These are phyloP conservation scores for Monilinia fructicola DNA, from an alignment of 2,329 filamentous ascomycete genomes.

Conservation along the genomic window DNA sequence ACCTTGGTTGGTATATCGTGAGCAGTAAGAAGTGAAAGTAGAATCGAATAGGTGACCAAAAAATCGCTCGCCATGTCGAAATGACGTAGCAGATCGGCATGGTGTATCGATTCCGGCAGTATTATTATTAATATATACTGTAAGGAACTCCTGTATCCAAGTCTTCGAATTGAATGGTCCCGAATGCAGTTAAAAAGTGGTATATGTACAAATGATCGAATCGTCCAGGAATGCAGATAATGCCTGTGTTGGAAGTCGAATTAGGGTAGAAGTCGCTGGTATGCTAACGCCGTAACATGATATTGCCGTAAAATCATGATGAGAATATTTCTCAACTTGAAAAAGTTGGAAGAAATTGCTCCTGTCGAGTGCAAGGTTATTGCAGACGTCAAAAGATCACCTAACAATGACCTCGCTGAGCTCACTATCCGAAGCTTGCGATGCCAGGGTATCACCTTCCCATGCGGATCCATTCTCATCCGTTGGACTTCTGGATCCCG, in stretches of 20 bases:
- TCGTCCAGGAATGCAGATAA: slow-evolving; percentile 21
- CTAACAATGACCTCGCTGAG: slow-evolving; percentile 38
- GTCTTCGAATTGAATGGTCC: slow-evolving; percentile 24
- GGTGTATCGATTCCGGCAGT: slow-evolving; percentile 23
- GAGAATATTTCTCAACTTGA: slow-evolving; percentile 31
- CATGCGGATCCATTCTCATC: slow-evolving; percentile 58
- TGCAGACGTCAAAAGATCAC: slow-evolving; percentile 25
- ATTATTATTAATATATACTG: slow-evolving; percentile 38
- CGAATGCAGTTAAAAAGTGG: slow-evolving; percentile 25
- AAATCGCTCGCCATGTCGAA: slow-evolving; percentile 22
- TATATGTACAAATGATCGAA: slow-evolving; percentile 37
- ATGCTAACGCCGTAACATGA: slow-evolving; percentile 41
- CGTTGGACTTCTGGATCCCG: slow-evolving; percentile 42
- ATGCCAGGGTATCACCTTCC: slow-evolving; percentile 55
- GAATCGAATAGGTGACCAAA: slow-evolving; percentile 22
- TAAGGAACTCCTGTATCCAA: slow-evolving; percentile 25
- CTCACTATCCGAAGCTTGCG: slow-evolving; percentile 40
- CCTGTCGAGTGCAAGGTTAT: slow-evolving; percentile 16
- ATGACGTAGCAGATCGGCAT: slow-evolving; percentile 17
- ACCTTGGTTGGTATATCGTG: slow-evolving; percentile 16
- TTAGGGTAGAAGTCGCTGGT: slow-evolving; percentile 36
- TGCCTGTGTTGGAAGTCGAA: slow-evolving; percentile 24
- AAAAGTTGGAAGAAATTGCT: slow-evolving; percentile 27
- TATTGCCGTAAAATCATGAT: slow-evolving; percentile 40
- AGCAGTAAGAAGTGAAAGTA: slow-evolving; percentile 29